These are phyloP conservation scores for Dryadomyces quercus-mongolicae DNA, from an alignment of 2,329 filamentous ascomycete genomes.

Conservation along the genomic window DNA sequence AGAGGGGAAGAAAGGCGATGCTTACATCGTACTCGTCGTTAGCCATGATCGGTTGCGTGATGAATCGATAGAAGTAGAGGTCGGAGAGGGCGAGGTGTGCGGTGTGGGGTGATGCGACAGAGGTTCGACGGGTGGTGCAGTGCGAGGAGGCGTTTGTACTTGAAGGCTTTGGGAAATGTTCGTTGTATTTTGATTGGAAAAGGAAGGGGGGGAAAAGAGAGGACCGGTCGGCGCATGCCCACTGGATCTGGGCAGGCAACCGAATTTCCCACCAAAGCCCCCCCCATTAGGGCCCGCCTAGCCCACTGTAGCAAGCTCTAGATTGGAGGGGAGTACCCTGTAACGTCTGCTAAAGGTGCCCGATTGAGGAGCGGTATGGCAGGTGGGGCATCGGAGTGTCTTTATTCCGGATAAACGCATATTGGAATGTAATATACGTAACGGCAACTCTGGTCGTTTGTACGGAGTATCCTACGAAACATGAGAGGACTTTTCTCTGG, in stretches of 20 bases:
- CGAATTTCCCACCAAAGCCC: background rate
- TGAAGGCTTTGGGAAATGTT: background rate
- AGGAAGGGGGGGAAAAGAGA: background rate
- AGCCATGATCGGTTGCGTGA: conserved; percentile 53
- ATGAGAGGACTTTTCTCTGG: no score
- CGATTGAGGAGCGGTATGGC: background rate
- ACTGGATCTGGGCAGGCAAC: background rate
- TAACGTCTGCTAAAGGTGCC: background rate
- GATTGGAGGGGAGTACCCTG: background rate
- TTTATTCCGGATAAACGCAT: background rate
- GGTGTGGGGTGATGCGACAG: conserved; percentile 1
- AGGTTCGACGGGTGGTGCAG: background rate
- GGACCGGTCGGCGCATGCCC: background rate
- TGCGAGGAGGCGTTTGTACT: background rate
- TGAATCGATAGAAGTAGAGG: background rate
- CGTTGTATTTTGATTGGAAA: conserved; percentile 1
- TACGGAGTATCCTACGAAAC: no score
- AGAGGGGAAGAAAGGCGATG: conserved; percentile 8
- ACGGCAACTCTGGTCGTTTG: no score
- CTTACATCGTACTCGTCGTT: conserved; percentile 99
- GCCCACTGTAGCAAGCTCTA: background rate
- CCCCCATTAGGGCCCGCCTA: background rate
- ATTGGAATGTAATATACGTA: background rate
- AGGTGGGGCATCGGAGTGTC: background rate
- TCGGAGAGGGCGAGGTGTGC: background rate